Percentiles rank a stretch among this genome's conserved stretches.
phyloP scores from a whole-genome alignment of 2,329 filamentous ascomycete species.

The Sphaceloma murrayae region DNA sequence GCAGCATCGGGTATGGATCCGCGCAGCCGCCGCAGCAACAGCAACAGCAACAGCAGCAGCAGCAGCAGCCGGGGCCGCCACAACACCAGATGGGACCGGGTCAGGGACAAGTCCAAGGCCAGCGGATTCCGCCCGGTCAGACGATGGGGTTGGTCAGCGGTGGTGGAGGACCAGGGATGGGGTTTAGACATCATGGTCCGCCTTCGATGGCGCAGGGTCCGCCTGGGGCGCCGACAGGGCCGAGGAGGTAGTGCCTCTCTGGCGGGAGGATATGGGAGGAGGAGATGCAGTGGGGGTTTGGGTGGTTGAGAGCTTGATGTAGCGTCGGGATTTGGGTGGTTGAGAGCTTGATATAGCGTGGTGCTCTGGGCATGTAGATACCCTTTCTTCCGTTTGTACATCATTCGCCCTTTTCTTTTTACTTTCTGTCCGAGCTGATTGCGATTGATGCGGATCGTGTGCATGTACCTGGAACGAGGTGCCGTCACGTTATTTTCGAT shows the following conservation, averaged over 20 bases:
- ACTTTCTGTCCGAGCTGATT: background rate
- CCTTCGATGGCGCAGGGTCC: background rate
- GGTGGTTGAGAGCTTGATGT: background rate
- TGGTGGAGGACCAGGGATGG: background rate
- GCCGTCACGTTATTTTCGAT: background rate
- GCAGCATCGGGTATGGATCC: too few relatives aligned
- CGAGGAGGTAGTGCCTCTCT: background rate
- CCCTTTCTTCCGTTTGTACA: too few relatives aligned
- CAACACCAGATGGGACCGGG: conserved; percentile 1
- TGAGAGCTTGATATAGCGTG: too few relatives aligned
- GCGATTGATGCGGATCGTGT: background rate
- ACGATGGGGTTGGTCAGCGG: too few relatives aligned
- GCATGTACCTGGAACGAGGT: background rate
- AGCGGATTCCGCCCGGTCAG: background rate
- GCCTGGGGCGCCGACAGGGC: conserved; percentile 8
- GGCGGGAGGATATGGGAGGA: background rate
- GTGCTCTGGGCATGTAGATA: too few relatives aligned
- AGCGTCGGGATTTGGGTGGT: background rate
- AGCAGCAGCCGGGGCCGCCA: background rate
- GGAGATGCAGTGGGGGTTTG: background rate
- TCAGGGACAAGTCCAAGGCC: background rate
- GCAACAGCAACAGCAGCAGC: conserved; percentile 3
- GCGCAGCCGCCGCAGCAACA: conserved; percentile 6
- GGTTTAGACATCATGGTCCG: background rate
- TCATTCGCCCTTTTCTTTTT: background rate